Evolutionary conservation across 768 basidiomycete genomes (phyloP).

Genomic region (Mycena epipterygia): DNA sequence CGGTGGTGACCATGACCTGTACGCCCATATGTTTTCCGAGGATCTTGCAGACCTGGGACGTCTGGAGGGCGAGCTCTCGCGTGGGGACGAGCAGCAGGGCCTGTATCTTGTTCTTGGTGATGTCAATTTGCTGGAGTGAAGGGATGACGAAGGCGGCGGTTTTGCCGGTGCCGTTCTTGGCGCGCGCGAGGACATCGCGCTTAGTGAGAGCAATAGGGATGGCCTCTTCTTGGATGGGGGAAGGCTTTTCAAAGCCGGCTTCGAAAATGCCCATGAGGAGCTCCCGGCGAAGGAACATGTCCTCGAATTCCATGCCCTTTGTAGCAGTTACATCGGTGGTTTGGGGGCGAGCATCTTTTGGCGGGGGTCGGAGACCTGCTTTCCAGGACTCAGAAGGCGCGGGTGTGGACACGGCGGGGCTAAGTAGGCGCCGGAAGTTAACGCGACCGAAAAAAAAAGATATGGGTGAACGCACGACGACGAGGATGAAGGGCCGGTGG

Average conservation of each 20-base stretch:
- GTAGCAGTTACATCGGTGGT: conserved; percentile 97
- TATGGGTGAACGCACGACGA: conserved; percentile 17
- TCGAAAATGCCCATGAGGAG: conserved; percentile 99
- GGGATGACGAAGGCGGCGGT: conserved; percentile 99
- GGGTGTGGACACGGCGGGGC: conserved; percentile 31
- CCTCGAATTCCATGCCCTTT: conserved; percentile 96
- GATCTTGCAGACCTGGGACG: conserved; percentile 98
- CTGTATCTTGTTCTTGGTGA: conserved; percentile 89
- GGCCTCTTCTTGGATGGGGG: conserved; percentile 99
- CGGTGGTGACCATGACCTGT: conserved; percentile 99
- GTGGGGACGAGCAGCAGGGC: conserved; percentile 97
- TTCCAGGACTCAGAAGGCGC: conserved; percentile 69
- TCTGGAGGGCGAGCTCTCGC: conserved; percentile 98
- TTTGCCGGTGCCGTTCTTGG: conserved; percentile 98
- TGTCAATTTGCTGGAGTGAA: conserved; percentile 92
- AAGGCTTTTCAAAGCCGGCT: conserved; percentile 96
- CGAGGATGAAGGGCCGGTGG: conserved; percentile 26
- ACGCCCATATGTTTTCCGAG: conserved; percentile 96
- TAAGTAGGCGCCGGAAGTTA: conserved; percentile 11
- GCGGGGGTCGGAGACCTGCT: conserved; percentile 82
- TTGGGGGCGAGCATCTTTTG: conserved; percentile 94
- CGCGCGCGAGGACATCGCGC: conserved; percentile 94
- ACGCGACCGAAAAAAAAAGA: conserved; percentile 9
- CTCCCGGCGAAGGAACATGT: conserved; percentile 92
- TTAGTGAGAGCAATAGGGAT: conserved; percentile 95